Percentiles rank a stretch among this genome's conserved stretches.
Conservation (phyloP, 2,329 filamentous ascomycete genomes). For the Venturia aucupariae region DNA sequence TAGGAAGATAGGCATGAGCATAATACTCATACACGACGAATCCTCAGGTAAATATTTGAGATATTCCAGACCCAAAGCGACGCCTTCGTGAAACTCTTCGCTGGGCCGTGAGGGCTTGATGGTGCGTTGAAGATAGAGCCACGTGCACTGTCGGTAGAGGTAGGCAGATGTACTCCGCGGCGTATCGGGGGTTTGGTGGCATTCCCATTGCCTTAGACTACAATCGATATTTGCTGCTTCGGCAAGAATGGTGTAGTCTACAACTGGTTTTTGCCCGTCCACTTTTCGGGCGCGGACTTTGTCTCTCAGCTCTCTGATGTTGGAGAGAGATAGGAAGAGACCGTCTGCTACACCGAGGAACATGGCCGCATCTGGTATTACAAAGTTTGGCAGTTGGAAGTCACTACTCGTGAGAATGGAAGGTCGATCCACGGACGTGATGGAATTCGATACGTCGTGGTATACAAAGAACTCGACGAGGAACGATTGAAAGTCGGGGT, state of each 20-base stretch:
- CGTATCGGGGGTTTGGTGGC: conserved; percentile 43
- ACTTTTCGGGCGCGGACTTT: conserved; percentile 60
- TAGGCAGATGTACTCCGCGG: conserved; percentile 48
- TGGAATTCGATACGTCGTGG: conserved; percentile 53
- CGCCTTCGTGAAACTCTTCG: conserved; percentile 46
- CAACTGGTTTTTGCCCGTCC: conserved; percentile 52
- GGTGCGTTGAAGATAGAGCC: conserved; percentile 55
- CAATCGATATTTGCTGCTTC: conserved; percentile 67
- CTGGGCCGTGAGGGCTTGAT: conserved; percentile 48
- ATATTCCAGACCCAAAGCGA: conserved; percentile 49
- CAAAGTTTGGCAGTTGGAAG: conserved; percentile 44
- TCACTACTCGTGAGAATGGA: conserved; percentile 45
- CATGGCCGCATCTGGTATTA: conserved; percentile 47
- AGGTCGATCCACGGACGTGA: conserved; percentile 46
- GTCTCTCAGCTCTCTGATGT: conserved; percentile 70
- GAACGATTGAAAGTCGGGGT: conserved; percentile 61
- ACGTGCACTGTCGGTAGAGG: conserved; percentile 53
- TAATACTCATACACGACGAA: conserved; percentile 47
- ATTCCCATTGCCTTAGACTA: conserved; percentile 65
- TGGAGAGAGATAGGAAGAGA: conserved; percentile 66
- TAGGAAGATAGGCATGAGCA: conserved; percentile 53
- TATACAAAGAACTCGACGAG: conserved; percentile 76
- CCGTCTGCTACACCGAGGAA: conserved; percentile 76
- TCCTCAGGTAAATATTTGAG: conserved; percentile 46
- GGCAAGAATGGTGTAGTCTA: conserved; percentile 65